Conservation (phyloP, 345 rosid species). For the Salix viminalis region DNA sequence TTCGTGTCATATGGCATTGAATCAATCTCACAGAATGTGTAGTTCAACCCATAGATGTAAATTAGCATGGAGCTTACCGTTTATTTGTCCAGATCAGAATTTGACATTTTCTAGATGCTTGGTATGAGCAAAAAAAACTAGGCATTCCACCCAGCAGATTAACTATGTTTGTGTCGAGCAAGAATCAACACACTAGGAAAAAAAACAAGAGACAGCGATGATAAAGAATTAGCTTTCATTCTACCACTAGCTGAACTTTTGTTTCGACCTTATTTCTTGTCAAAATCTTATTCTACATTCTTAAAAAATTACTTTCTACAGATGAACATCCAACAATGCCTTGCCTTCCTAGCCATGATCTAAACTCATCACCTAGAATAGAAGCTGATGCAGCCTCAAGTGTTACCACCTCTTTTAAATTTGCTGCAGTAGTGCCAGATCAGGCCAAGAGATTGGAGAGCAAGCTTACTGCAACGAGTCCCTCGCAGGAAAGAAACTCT, state of each 20-base stretch:
- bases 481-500: slow-evolving; percentile 10
- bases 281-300: background rate
- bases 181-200: background rate
- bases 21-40: background rate
- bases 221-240: background rate
- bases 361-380: slow-evolving; percentile 44
- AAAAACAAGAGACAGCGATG: background rate
- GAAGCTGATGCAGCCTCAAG: slow-evolving; percentile 35
- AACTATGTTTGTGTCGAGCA: background rate
- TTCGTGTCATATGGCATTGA: background rate
- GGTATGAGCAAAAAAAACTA: background rate
- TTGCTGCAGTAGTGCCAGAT: slow-evolving; percentile 34
- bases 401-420: slow-evolving; percentile 27
- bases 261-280: background rate
- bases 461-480: slow-evolving; percentile 9
- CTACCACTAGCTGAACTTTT: background rate
- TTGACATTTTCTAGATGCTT: background rate
- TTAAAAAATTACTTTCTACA: slow-evolving; percentile 16
- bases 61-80: background rate
- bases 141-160: background rate
- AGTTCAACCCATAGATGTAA: background rate
- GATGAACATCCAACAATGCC: slow-evolving; percentile 46
- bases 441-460: slow-evolving; percentile 23
- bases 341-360: slow-evolving; percentile 34
- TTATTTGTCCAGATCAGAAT: background rate